Evolutionary conservation across 2,329 filamentous ascomycete species (phyloP).

Genomic region (Hypoxylon sp.): DNA sequence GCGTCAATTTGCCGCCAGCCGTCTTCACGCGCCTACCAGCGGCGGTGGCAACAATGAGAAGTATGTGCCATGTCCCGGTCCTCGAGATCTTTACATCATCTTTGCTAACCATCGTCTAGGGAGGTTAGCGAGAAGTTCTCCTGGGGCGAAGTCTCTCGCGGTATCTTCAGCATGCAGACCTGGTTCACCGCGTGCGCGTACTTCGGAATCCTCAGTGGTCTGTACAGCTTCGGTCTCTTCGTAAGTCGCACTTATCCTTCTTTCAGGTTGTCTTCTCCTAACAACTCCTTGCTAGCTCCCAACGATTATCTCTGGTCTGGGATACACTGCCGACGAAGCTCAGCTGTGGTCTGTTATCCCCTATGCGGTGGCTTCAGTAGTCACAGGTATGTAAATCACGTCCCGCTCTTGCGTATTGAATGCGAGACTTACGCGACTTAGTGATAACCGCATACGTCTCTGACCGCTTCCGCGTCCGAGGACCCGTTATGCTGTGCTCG

Average conservation of each 20-base stretch:
- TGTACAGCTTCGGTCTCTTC: constrained; percentile 72
- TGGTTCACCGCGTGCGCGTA: constrained; percentile 71
- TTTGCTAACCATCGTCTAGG: constrained; percentile 31
- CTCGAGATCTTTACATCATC: constrained; percentile 12
- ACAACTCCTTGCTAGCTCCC: constrained; percentile 55
- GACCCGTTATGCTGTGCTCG: constrained; percentile 68
- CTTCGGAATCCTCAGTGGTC: constrained; percentile 64
- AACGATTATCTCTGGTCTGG: constrained; percentile 68
- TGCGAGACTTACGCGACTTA: constrained; percentile 20
- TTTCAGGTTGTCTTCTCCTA: not conserved
- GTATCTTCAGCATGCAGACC: constrained; percentile 65
- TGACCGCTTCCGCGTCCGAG: constrained; percentile 66
- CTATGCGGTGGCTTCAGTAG: constrained; percentile 65
- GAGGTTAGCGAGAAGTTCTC: constrained; percentile 57
- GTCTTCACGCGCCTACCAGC: constrained; percentile 50
- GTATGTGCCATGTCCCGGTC: constrained; percentile 33
- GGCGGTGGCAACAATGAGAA: constrained; percentile 45
- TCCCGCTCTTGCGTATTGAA: not conserved
- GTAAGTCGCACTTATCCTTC: constrained; percentile 48
- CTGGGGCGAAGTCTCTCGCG: constrained; percentile 70
- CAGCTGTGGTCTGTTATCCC: constrained; percentile 71
- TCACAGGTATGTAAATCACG: constrained; percentile 53
- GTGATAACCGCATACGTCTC: constrained; percentile 65
- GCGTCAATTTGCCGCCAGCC: constrained; percentile 55
- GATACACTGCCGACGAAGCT: constrained; percentile 62